Base-by-base conservation (phyloP, 768 basidiomycete genomes). In the Kwoniella europaea region DNA sequence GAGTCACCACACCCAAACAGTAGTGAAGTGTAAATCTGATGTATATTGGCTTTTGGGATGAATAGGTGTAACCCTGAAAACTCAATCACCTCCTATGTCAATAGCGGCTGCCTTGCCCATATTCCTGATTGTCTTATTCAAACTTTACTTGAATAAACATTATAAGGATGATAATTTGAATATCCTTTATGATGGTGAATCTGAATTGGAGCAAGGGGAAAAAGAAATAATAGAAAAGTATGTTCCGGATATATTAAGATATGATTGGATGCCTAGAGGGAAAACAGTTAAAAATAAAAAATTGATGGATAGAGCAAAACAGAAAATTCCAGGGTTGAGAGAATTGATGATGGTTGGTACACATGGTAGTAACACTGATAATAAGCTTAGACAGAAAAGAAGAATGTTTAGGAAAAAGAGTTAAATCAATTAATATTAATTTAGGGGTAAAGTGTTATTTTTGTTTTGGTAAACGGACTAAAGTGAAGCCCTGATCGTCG, bases 41-140 rank as follows among this genome's bases (percentile, higher is more conserved):
- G 10, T 10, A 13, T 15, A 41, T 22, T 42, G 44, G 20, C 20
- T 50, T 54, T 9, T 10, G n/a, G 29, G 3, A 55, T 62, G 6
- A 2, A 13, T 52, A 79, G 78, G 74, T 54, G 69, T 79, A 24
- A 60, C 67, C 1, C 64, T 79, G 20, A 79, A 79, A 44, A 77
- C 78, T 12, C 72, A 70, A 56, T 74, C 76, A 16, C 44, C 72
- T 5, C n/a, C 63, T 4, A 68, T 74, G 57, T 64, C 74, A 35
- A 41, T 71, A 27, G 52, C 52, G 1, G 68, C 78, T 35, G 41
- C 70, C 18, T 15, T 71, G 0, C 78, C 76, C 5, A 56, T 69
- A 12, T 16, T 63, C 35, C 29, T 72, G 35, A 67, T 72, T 6
- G 13, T 69, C 5, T 18, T 67, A 12, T 70, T 75, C 62, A 74